Percentiles rank a stretch among this genome's conserved stretches.
Conservation (phyloP, 441 rosid genomes). For the Erodium chrysanthum region DNA sequence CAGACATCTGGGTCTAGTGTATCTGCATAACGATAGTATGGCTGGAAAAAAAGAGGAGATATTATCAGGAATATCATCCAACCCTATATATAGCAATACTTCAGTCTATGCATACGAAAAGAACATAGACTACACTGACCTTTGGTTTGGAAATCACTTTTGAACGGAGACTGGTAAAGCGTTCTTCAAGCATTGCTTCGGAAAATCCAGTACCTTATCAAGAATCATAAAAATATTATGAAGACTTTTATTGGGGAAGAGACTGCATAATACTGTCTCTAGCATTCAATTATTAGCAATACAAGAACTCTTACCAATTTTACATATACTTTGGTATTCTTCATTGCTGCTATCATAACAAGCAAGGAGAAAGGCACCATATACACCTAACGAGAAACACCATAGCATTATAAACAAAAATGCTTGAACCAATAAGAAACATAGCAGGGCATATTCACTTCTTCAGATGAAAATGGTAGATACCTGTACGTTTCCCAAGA, state of each 20-base stretch:
- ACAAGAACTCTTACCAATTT: constrained; percentile 48
- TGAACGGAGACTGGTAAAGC: constrained; percentile 65
- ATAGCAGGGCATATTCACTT: too few species aligned
- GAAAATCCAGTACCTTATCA: constrained; percentile 76
- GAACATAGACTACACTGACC: constrained; percentile 33
- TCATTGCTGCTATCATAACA: constrained; percentile 67
- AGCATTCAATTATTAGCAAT: too few species aligned
- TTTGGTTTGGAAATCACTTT: constrained; percentile 67
- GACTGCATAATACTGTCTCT: background rate
- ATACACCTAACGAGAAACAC: constrained; percentile 45
- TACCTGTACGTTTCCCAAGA: constrained; percentile 84
- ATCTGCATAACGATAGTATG: constrained; percentile 63
- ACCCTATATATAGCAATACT: background rate
- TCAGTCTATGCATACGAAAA: constrained; percentile 9
- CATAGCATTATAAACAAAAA: constrained; percentile 14
- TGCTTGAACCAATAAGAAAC: background rate
- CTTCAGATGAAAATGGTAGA: constrained; percentile 9
- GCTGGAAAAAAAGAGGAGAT: constrained; percentile 28
- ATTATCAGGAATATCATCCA: background rate
- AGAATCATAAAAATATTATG: constrained; percentile 14
- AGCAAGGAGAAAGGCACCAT: constrained; percentile 90
- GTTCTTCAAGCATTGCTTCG: constrained; percentile 74
- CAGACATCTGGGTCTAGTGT: constrained; percentile 74
- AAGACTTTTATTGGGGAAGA: constrained; percentile 1
- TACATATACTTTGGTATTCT: constrained; percentile 85